Conservation (phyloP, 352 stramenopile species). For the Globisporangium nagaii region DNA sequence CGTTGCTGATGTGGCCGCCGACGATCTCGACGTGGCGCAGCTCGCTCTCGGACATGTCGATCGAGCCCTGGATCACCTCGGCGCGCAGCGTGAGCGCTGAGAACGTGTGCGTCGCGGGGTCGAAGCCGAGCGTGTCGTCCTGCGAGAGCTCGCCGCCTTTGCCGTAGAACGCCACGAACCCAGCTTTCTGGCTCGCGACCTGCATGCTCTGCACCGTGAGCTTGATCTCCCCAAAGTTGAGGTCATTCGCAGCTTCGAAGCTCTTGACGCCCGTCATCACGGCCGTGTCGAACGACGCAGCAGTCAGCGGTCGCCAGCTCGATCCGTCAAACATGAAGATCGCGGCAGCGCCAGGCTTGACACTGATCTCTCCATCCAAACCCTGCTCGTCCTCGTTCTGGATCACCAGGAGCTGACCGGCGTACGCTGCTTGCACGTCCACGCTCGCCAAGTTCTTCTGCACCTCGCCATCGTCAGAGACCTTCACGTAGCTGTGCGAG, state of each 20-base stretch:
- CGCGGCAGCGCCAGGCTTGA: conserved; percentile 42
- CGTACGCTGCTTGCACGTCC: conserved; percentile 28
- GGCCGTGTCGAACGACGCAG: conserved; percentile 59
- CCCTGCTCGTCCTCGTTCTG: conserved; percentile 68
- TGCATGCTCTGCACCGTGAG: conserved; percentile 63
- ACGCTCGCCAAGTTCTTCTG: conserved; percentile 33
- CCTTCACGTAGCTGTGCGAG: conserved; percentile 63
- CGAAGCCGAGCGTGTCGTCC: conserved; percentile 58
- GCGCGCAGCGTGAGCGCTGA: conserved; percentile 39
- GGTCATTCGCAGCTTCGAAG: conserved; percentile 58
- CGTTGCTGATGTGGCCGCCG: conserved; percentile 66
- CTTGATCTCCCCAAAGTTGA: conserved; percentile 71
- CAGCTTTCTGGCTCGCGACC: conserved; percentile 42
- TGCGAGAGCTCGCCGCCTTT: conserved; percentile 60
- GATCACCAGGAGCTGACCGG: conserved; percentile 64
- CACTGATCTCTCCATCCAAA: conserved; percentile 39
- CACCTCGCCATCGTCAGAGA: conserved; percentile 41
- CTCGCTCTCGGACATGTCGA: conserved; percentile 75
- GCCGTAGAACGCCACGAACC: conserved; percentile 63
- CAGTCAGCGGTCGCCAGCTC: conserved; percentile 57
- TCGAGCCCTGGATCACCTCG: conserved; percentile 50
- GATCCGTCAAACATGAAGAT: conserved; percentile 69
- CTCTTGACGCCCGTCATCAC: conserved; percentile 49
- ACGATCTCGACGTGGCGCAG: conserved; percentile 63
- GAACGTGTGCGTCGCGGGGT: conserved; percentile 34